Evolutionary conservation across 1,139 yeast species (phyloP).

Genomic region (Kodamaea arcana): DNA sequence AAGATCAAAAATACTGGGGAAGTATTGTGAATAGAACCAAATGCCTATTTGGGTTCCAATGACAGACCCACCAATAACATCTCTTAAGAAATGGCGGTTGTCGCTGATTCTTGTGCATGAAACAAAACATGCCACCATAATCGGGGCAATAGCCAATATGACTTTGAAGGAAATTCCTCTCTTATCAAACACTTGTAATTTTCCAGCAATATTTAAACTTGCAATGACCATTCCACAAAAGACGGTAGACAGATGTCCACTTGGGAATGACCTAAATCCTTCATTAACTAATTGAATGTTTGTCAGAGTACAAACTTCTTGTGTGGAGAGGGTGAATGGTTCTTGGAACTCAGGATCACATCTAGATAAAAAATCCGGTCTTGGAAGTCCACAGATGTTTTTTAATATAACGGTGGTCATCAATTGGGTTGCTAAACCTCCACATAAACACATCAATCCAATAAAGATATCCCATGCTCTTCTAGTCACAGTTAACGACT

Average conservation of each 20-base stretch:
- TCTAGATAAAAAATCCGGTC: slow-evolving; percentile 46
- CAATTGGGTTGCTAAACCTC: slow-evolving; percentile 38
- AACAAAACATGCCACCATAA: slow-evolving; percentile 33
- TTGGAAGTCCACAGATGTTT: slow-evolving; percentile 40
- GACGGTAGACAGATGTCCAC: slow-evolving; percentile 49
- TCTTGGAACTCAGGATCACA: slow-evolving; percentile 31
- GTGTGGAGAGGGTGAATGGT: slow-evolving; percentile 23
- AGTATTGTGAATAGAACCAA: slow-evolving; percentile 37
- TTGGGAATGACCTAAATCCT: slow-evolving; percentile 50
- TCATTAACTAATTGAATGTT: slow-evolving; percentile 31
- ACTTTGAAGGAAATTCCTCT: slow-evolving; percentile 36
- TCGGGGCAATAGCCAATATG: slow-evolving; percentile 31
- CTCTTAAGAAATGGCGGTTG: slow-evolving; percentile 44
- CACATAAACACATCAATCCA: slow-evolving; percentile 35
- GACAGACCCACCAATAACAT: slow-evolving; percentile 37
- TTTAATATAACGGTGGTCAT: slow-evolving; percentile 40
- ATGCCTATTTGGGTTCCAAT: slow-evolving; percentile 34
- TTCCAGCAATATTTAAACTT: slow-evolving; percentile 34
- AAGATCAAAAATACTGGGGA: slow-evolving; percentile 32
- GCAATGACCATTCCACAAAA: slow-evolving; percentile 41
- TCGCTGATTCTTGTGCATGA: slow-evolving; percentile 46
- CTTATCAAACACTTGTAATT: slow-evolving; percentile 33
- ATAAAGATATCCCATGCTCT: slow-evolving; percentile 41
- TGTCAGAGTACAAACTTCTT: slow-evolving; percentile 31
- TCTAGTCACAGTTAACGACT: slow-evolving; percentile 18